Evolutionary conservation across 225 moss, liverwort and hornwort species (phyloP), one percentile per base, ranked within the genome.

Genomic region (Sphagnum contortum): DNA sequence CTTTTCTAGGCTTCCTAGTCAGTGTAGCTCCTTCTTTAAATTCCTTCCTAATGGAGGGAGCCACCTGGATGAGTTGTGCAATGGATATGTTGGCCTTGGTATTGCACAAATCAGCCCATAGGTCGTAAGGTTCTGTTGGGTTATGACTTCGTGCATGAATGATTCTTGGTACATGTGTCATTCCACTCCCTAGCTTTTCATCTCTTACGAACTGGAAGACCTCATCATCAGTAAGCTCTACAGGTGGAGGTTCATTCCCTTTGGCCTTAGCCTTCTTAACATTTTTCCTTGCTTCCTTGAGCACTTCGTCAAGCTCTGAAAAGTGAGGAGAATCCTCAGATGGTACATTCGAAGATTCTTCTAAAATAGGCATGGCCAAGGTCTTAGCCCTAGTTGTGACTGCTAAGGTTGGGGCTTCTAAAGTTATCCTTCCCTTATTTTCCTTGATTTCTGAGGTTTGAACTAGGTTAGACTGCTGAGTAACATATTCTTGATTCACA

Each of bases 11-110:
- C 50, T 14, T 64, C 45, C 64, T 10, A 14, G 47, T 8, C 44
- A 48, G 12, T 9, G 64, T 64, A 3, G 64, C 64, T 14, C 64
- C 64, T 60, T 60, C 59, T 14, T 64, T 64, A 14, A 64, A 64
- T 14, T 64, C 64, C 48, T 64, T 64, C 64, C 64, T 64, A 48
- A 64, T 6, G 48, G 48, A 46, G 64, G 49, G 48, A 50, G 64
- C 47, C 50, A 64, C 47, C 3, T 14, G 49, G 64, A 64, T 64
- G 13, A 64, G 64, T 64, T 64, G 49, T 6, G 64, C 64, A 48
- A 64, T 64, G 44, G 49, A 64, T 9, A 64, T 64, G n/a, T 64
- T 64, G 13, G 64, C 64, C 49, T 14, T 48, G 48, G 47, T 29
- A 29, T 29, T 29, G 29, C 64, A 64, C 4, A 64, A 48, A 48